Percentiles rank a stretch among this genome's conserved stretches.
These are phyloP conservation scores for Coprinopsis strossmayeri DNA, from an alignment of 768 basidiomycete species.

Conservation along the genomic window DNA sequence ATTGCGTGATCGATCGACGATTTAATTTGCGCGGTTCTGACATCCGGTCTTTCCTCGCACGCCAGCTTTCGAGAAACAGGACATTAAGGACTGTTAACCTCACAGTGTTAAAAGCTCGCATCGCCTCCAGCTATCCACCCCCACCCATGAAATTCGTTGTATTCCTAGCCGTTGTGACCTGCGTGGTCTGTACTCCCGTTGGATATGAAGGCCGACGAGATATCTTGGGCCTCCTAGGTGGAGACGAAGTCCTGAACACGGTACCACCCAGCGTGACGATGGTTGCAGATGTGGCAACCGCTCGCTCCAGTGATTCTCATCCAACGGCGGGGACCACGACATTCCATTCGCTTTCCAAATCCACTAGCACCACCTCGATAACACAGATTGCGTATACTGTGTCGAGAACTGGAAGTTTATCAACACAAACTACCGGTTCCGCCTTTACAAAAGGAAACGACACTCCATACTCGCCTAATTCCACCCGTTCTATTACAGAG, in stretches of 20 bases:
- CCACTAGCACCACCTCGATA: too few species aligned
- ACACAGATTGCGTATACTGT: too few species aligned
- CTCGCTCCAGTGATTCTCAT: neutral
- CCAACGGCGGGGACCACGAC: too few species aligned
- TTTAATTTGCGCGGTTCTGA: too few species aligned
- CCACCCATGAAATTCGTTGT: neutral
- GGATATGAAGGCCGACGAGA: neutral
- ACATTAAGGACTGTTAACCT: too few species aligned
- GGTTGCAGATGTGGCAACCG: neutral
- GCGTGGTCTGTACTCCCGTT: constrained; percentile 6
- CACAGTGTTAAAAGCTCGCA: too few species aligned
- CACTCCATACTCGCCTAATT: neutral
- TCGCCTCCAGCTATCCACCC: neutral
- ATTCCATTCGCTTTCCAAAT: too few species aligned
- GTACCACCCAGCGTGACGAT: neutral
- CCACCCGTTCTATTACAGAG: neutral
- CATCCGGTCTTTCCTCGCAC: too few species aligned
- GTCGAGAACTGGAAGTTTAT: too few species aligned
- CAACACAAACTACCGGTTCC: neutral
- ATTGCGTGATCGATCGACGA: too few species aligned
- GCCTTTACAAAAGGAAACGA: neutral
- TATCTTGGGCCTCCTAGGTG: constrained; percentile 5
- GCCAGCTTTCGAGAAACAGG: too few species aligned
- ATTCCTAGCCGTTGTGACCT: constrained; percentile 1
- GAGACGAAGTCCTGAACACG: neutral